Evolutionary conservation across 306 rosid species (phyloP).

Genomic region (Cucumis sativus): DNA sequence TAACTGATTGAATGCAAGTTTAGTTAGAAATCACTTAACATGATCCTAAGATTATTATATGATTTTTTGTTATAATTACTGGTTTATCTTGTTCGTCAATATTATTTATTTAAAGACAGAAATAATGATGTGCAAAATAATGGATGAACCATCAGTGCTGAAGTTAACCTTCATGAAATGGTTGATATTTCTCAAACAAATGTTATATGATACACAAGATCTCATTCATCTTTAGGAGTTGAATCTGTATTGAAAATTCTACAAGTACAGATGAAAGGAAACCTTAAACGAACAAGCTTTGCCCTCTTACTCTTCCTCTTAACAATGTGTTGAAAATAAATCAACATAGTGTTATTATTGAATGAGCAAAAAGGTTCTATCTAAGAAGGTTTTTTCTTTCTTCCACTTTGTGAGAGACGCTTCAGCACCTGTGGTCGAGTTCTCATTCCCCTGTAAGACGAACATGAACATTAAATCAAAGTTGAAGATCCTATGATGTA

Average conservation of each 20-base stretch:
- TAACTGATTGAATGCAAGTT: too few relatives aligned
- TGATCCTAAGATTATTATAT: neutral
- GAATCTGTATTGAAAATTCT: neutral
- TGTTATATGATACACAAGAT: neutral
- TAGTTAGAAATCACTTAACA: too few relatives aligned
- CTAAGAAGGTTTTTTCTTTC: conserved; percentile 57
- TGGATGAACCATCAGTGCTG: neutral
- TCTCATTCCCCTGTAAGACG: conserved; percentile 55
- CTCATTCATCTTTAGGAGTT: neutral
- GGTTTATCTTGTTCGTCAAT: neutral
- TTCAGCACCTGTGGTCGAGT: conserved; percentile 56
- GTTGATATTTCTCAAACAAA: neutral
- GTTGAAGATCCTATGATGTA: neutral
- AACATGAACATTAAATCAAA: neutral
- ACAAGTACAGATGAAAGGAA: neutral
- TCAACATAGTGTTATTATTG: neutral
- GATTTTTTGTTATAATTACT: neutral
- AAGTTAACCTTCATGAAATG: conserved; percentile 2
- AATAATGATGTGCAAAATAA: neutral
- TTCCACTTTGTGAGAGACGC: conserved; percentile 47
- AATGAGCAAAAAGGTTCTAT: neutral
- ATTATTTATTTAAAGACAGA: neutral
- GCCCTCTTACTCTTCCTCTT: neutral
- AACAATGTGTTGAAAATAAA: neutral
- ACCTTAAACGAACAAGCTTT: neutral